These are phyloP conservation scores for Chaetomium cochliodes DNA, from an alignment of 495 filamentous ascomycete species.

Conservation along the genomic window DNA sequence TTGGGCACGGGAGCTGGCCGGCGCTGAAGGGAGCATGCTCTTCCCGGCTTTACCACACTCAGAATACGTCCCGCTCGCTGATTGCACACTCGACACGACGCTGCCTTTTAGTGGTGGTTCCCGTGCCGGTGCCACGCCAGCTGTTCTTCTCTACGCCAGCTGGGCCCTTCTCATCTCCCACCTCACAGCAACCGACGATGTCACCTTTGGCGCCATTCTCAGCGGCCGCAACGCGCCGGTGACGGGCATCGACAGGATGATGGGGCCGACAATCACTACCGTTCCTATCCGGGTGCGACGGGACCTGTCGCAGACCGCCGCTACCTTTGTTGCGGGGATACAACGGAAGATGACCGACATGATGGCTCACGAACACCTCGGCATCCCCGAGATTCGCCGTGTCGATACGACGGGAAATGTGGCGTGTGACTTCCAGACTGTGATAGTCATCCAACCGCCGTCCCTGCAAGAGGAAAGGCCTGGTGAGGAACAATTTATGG, in stretches of 20 bases:
- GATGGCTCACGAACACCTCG: too few species aligned
- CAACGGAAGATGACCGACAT: too few species aligned
- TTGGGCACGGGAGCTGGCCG: not conserved
- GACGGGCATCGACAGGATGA: not conserved
- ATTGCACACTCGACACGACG: not conserved
- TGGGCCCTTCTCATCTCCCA: not conserved
- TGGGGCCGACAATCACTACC: not conserved
- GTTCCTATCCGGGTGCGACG: not conserved
- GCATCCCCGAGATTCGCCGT: too few species aligned
- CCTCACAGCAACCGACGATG: not conserved
- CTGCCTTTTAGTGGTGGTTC: too few species aligned
- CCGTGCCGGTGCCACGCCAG: not conserved
- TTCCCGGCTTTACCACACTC: not conserved
- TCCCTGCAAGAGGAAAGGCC: too few species aligned
- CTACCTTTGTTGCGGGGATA: too few species aligned
- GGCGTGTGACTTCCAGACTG: too few species aligned
- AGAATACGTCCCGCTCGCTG: not conserved
- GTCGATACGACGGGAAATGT: too few species aligned
- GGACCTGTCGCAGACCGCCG: too few species aligned
- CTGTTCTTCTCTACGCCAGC: not conserved
- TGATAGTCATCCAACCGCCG: too few species aligned
- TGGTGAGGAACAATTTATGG: too few species aligned
- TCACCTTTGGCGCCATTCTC: not conserved
- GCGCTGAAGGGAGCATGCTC: not conserved
- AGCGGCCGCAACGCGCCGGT: not conserved